Evolutionary conservation across 306 rosid genomes (phyloP).

Genomic region (Arachis stenosperma): DNA sequence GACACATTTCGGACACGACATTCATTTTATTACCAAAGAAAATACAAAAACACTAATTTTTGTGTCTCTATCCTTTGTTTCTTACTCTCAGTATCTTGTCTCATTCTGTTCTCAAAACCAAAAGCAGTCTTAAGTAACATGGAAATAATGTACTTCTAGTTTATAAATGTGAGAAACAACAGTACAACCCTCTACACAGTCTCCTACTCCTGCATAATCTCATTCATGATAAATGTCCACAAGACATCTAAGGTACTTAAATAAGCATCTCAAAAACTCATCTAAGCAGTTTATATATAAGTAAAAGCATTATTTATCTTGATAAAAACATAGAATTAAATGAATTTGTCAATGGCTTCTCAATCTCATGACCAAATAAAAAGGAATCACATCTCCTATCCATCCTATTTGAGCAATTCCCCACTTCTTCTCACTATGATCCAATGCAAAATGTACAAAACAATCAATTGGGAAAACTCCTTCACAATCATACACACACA

Average conservation of each 20-base stretch:
- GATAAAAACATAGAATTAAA: constrained; percentile 5
- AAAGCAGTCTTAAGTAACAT: not conserved
- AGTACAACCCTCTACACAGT: constrained; percentile 12
- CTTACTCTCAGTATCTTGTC: too few species aligned
- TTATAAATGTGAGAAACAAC: not conserved
- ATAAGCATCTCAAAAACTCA: not conserved
- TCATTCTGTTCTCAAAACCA: too few species aligned
- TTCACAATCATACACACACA: not conserved
- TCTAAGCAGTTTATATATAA: not conserved
- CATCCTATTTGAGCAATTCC: not conserved
- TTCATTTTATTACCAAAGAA: too few species aligned
- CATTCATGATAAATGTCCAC: not conserved
- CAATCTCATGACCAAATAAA: constrained; percentile 15
- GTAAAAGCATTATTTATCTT: not conserved
- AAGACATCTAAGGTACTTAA: constrained; percentile 22
- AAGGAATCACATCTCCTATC: not conserved
- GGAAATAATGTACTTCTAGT: constrained; percentile 3
- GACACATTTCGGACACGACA: too few species aligned
- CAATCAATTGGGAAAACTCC: not conserved
- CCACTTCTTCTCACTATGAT: constrained; percentile 19
- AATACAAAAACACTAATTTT: too few species aligned
- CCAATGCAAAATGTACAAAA: constrained; percentile 29
- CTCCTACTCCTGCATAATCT: constrained; percentile 7
- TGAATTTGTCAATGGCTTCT: constrained; percentile 10
- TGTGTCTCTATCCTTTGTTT: too few species aligned